Percentiles rank a stretch among this genome's conserved stretches.
phyloP scores from a whole-genome alignment of 768 basidiomycete species.

The Lentinula sp. region DNA sequence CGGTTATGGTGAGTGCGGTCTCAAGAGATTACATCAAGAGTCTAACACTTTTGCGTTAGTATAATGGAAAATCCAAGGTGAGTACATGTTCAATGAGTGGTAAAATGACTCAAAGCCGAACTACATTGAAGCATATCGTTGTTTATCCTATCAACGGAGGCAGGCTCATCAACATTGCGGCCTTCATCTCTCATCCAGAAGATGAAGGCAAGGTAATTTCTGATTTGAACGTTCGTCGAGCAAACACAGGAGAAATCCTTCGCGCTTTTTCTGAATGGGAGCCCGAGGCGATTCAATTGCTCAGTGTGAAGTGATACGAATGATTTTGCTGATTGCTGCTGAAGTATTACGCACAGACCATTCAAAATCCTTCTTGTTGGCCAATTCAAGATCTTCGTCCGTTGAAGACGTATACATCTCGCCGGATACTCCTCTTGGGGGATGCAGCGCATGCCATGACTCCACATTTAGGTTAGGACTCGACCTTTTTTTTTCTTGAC shows the following conservation, averaged over 20 bases:
- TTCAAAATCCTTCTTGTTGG: conserved; percentile 23
- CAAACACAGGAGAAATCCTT: conserved; percentile 30
- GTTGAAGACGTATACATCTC: conserved; percentile 22
- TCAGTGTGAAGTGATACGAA: conserved; percentile 29
- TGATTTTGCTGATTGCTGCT: neutral
- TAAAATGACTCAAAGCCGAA: neutral
- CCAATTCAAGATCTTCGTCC: conserved; percentile 22
- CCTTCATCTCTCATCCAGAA: conserved; percentile 27
- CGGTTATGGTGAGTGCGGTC: conserved; percentile 17
- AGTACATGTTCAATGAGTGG: neutral
- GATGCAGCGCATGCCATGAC: conserved; percentile 27
- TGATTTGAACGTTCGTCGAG: conserved; percentile 23
- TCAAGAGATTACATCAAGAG: too few species aligned
- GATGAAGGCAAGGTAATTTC: conserved; percentile 26
- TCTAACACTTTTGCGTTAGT: conserved; percentile 12
- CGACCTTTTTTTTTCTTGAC: neutral
- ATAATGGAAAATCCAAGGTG: conserved; percentile 26
- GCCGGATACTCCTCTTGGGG: conserved; percentile 26
- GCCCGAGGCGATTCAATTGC: conserved; percentile 34
- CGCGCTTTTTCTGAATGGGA: conserved; percentile 36
- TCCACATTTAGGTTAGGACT: conserved; percentile 15
- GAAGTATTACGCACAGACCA: neutral
- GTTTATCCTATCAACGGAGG: conserved; percentile 47
- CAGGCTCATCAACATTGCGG: conserved; percentile 42
- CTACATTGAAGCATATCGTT: conserved; percentile 34